Evolutionary conservation across 2,329 filamentous ascomycete species (phyloP).

Genomic region (Acarospora socialis): DNA sequence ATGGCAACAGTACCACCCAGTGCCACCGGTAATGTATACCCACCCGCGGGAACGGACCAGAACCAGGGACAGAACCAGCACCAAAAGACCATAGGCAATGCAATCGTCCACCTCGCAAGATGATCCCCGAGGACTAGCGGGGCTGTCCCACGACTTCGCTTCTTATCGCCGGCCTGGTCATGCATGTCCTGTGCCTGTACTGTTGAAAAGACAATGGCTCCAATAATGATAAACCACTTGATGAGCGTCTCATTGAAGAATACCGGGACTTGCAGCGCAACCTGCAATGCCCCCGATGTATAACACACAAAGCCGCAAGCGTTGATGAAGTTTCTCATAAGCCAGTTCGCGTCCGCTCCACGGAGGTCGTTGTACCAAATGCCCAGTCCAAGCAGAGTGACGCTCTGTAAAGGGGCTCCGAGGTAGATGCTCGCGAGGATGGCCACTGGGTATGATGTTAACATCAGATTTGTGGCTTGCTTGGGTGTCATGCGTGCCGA

Average conservation of each 20-base stretch:
- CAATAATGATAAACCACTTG: constrained; percentile 8
- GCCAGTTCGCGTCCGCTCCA: constrained; percentile 9
- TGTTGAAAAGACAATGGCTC: constrained; percentile 11
- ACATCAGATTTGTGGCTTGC: constrained; percentile 14
- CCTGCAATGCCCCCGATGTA: constrained; percentile 9
- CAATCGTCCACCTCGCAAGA: no score
- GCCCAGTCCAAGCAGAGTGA: constrained; percentile 13
- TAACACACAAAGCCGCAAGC: constrained; percentile 11
- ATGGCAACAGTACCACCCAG: constrained; percentile 3
- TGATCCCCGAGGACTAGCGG: no score
- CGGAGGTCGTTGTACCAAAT: constrained; percentile 18
- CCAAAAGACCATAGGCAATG: no score
- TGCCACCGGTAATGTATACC: constrained; percentile 2
- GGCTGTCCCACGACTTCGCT: no score
- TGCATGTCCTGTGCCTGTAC: constrained; percentile 14
- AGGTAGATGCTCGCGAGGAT: constrained; percentile 8
- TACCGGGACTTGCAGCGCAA: constrained; percentile 5
- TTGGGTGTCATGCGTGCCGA: constrained; percentile 12
- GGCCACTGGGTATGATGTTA: constrained; percentile 9
- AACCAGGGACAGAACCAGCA: no score
- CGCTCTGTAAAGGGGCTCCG: constrained; percentile 1
- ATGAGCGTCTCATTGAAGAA: constrained; percentile 4
- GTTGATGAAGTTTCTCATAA: constrained; percentile 12
- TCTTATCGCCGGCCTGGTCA: no score
- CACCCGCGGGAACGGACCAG: constrained; percentile 1